These are phyloP conservation scores for Dictyostelium brefeldianum DNA, from an alignment of 78 protist genomes.

Conservation along the genomic window DNA sequence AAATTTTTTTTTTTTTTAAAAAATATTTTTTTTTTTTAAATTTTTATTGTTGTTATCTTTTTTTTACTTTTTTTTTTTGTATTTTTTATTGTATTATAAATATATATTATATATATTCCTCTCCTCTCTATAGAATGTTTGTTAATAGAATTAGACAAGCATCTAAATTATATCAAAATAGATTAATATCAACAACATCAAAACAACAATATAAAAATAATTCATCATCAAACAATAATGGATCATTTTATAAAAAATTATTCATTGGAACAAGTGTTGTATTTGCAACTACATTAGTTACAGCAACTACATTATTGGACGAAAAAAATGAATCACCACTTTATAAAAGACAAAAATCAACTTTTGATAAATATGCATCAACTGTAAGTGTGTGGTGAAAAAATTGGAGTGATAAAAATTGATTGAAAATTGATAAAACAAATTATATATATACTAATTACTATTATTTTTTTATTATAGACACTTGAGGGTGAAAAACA, in stretches of 20 bases:
- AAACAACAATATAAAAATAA: not conserved
- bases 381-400: slow-evolving; percentile 23
- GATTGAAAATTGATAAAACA: no score
- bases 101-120: not conserved
- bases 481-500: slow-evolving; percentile 66
- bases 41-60: no score
- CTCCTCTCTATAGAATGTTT: not conserved
- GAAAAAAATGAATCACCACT: not conserved
- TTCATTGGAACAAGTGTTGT: not conserved
- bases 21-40: not conserved
- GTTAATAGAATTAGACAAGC: not conserved
- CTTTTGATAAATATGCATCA: slow-evolving; percentile 68
- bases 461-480: not conserved
- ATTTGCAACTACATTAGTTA: not conserved
- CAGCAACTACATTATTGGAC: not conserved
- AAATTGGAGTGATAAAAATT: not conserved
- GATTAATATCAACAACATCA: not conserved
- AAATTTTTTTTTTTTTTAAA: not conserved
- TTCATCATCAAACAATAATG: not conserved
- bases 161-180: not conserved
- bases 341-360: slow-evolving; percentile 44
- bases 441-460: not conserved
- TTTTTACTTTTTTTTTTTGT: not conserved
- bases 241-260: slow-evolving; percentile 10
- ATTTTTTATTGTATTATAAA: not conserved